These are phyloP conservation scores for Phialophora verrucosa DNA, from an alignment of 2,329 filamentous ascomycete genomes.

Conservation along the genomic window DNA sequence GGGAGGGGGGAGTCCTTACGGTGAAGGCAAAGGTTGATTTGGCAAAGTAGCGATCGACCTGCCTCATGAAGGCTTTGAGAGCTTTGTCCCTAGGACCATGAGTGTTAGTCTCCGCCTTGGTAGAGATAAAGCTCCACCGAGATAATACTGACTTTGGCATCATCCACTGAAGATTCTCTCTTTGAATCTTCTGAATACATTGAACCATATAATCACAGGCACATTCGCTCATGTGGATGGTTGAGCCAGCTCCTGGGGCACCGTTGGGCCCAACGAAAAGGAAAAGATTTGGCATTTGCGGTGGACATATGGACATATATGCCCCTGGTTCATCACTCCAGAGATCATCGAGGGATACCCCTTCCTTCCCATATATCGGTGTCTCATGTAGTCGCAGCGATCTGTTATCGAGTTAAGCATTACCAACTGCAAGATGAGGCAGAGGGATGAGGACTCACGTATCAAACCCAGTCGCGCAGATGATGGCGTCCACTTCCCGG, in stretches of 20 bases:
- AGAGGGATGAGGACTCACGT: background rate
- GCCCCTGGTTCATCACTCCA: conserved; percentile 37
- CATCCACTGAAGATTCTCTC: conserved; percentile 15
- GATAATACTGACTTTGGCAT: conserved; percentile 10
- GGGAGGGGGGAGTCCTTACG: conserved; percentile 8
- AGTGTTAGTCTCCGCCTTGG: no score
- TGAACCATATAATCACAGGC: conserved; percentile 17
- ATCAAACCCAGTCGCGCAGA: conserved; percentile 11
- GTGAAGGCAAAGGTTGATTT: conserved; percentile 19
- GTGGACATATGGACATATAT: conserved; percentile 1
- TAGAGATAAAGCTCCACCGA: background rate
- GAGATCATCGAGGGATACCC: conserved; percentile 28
- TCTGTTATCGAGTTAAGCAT: background rate
- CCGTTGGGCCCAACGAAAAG: conserved; percentile 20
- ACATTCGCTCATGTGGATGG: conserved; percentile 13
- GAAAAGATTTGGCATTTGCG: conserved; percentile 23
- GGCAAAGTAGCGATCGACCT: conserved; percentile 18
- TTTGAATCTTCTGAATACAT: conserved; percentile 17
- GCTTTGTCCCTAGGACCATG: background rate
- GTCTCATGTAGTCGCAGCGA: background rate
- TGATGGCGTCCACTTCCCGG: background rate
- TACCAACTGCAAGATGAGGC: background rate
- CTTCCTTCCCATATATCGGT: conserved; percentile 41
- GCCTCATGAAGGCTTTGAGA: conserved; percentile 15
- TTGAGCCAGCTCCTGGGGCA: conserved; percentile 9